Base-by-base conservation (phyloP, 1,284 basidiomycete species). In the Sutorius eximius region DNA sequence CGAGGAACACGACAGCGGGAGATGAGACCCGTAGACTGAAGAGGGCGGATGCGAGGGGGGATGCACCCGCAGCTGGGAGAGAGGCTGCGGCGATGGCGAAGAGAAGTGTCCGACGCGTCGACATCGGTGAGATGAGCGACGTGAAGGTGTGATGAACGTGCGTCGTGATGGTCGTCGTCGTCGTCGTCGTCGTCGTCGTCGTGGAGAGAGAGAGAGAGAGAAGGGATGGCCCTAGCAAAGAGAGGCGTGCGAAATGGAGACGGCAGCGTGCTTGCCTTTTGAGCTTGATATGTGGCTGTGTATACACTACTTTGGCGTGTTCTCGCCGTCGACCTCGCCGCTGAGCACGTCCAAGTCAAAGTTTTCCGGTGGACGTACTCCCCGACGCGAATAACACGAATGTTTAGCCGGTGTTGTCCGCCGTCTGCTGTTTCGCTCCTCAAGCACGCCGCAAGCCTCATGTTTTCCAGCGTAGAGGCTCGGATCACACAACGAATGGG, bases 21-120 rank as follows among this genome's bases (percentile, higher is more conserved):
- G 86, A 87, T 42, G 85, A 65, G 55, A 88, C 71, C 61, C 86
- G 80, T 47, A 87, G 72, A 54, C 78, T 69, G 63, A 85, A 79
- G 53, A 86, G 73, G 51, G 81, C 74, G 34, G 73, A 64, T 42
- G 71, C 62, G 15, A 69, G 56, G 13, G 65, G 68, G 18, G 66
- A 64, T 52, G 68, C 69, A 49, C 69, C 60, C 43, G 50, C 61
- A 48, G 59, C 58, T 11, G 64, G 67, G 9, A 71, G 48, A 0
- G 62, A 55, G 30, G 69, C 67, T 45, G 57, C 56, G 18, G 64
- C 59, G 52, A 68, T 62, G 55, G 44, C 18, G n/a, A 32, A 33
- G 20, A 71, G 53, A 22, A 70, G 49, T 0, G 51, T 50, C 27
- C 51, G 63, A 66, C 65, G 66, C 64, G 67, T 60, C 58, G 57